Evolutionary conservation across 1,284 basidiomycete species (phyloP).

Genomic region (Leccinum ponderosum): DNA sequence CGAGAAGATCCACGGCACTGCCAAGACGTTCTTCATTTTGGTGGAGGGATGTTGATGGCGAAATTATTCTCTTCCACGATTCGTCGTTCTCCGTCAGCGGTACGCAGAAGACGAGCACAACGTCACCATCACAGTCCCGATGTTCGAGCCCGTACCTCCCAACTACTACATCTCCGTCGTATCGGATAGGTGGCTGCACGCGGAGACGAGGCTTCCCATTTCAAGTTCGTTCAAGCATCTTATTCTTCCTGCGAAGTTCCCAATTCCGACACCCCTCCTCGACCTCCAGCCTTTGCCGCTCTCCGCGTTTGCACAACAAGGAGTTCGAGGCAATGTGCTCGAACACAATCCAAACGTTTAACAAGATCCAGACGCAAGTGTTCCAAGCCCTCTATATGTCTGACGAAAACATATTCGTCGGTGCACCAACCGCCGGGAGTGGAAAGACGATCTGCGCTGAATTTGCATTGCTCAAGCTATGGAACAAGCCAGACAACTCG

Average conservation of each 20-base stretch:
- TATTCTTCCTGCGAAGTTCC: no score
- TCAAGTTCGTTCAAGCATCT: no score
- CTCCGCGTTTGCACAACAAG: slow-evolving; percentile 54
- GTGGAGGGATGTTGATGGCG: slow-evolving; percentile 97
- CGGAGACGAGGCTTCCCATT: slow-evolving; percentile 77
- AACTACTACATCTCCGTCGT: slow-evolving; percentile 97
- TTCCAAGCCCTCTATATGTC: slow-evolving; percentile 98
- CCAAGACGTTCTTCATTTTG: slow-evolving; percentile 90
- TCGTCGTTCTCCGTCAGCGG: slow-evolving; percentile 84
- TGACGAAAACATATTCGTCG: slow-evolving; percentile 95
- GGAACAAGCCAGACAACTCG: slow-evolving; percentile 85
- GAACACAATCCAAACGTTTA: background rate
- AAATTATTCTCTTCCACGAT: slow-evolving; percentile 94
- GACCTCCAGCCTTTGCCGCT: slow-evolving; percentile 83
- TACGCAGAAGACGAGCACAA: slow-evolving; percentile 95
- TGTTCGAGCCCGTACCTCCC: slow-evolving; percentile 96
- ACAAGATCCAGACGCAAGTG: slow-evolving; percentile 40
- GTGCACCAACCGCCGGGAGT: slow-evolving; percentile 87
- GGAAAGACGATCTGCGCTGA: slow-evolving; percentile 99
- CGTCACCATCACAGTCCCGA: slow-evolving; percentile 91
- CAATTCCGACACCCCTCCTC: no score
- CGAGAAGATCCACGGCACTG: slow-evolving; percentile 86
- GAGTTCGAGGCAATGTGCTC: background rate
- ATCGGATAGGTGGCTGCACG: slow-evolving; percentile 95
- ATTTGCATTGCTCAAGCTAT: slow-evolving; percentile 90